A percentile compares a stretch with the other conserved stretches of the same genome.
Conservation (phyloP, 176 grass and related monocot genomes). For the Carex pumila region DNA sequence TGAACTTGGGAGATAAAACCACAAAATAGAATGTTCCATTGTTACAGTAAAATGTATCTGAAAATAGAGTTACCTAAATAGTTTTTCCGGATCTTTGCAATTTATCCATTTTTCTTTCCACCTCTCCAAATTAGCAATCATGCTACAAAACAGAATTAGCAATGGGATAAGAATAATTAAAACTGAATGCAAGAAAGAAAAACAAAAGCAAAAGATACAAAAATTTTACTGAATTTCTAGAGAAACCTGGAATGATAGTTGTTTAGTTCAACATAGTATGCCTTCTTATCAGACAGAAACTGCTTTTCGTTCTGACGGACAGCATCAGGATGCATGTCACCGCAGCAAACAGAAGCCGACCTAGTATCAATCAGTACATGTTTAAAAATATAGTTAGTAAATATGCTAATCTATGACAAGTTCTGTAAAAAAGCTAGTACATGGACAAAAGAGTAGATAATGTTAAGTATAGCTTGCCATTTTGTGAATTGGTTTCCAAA, state of each 20-base stretch:
- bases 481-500: conserved; percentile 42
- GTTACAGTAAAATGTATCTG: not conserved
- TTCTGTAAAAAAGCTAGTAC: not conserved
- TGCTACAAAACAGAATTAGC: conserved; percentile 33
- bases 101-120: conserved; percentile 69
- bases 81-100: conserved; percentile 42
- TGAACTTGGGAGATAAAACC: not conserved
- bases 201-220: conserved; percentile 15
- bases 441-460: conserved; percentile 16
- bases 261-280: conserved; percentile 43
- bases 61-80: conserved; percentile 38
- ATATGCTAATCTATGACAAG: not conserved
- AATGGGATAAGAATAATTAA: conserved; percentile 9
- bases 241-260: conserved; percentile 68
- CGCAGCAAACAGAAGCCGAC: conserved; percentile 58
- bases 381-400: not conserved
- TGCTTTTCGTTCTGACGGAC: conserved; percentile 43
- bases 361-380: conserved; percentile 32
- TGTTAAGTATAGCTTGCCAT: conserved; percentile 43
- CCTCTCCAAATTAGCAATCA: conserved; percentile 59
- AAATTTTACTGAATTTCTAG: not conserved
- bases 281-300: conserved; percentile 36
- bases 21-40: not conserved
- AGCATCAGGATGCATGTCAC: conserved; percentile 69
- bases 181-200: not conserved